These are phyloP conservation scores for Lanmaoa rubissima DNA, from an alignment of 768 basidiomycete genomes.

Conservation along the genomic window DNA sequence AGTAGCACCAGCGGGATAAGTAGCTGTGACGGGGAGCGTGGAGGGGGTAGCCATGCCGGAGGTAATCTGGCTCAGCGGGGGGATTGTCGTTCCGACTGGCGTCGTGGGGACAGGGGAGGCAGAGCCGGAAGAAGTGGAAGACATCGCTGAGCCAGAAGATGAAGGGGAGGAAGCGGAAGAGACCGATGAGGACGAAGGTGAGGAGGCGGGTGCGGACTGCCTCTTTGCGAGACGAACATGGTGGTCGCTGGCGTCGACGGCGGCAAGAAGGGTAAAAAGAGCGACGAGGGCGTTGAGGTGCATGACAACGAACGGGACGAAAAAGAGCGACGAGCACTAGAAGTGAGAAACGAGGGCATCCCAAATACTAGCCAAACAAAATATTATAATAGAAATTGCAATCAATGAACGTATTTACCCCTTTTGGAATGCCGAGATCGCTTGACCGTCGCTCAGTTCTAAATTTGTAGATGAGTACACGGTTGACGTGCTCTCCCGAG, in stretches of 20 bases:
- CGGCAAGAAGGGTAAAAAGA: conserved; percentile 43
- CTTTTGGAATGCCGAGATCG: neutral
- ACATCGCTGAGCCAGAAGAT: neutral
- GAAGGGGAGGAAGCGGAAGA: conserved; percentile 4
- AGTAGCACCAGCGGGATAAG: conserved; percentile 56
- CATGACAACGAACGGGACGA: conserved; percentile 33
- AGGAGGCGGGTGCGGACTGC: conserved; percentile 22
- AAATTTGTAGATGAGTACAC: neutral
- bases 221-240: conserved; percentile 41
- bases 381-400: too few species aligned
- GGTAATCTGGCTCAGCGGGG: conserved; percentile 56
- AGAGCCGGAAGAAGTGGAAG: conserved; percentile 8
- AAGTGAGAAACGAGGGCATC: neutral
- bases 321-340: conserved; percentile 6
- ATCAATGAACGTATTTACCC: too few species aligned
- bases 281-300: conserved; percentile 42
- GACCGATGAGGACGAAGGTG: conserved; percentile 3
- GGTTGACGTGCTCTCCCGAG: too few species aligned
- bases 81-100: conserved; percentile 46
- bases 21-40: conserved; percentile 48
- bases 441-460: neutral
- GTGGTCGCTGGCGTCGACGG: conserved; percentile 38
- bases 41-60: conserved; percentile 60
- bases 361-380: too few species aligned
- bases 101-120: conserved; percentile 24